Evolutionary conservation across 1,284 basidiomycete species (phyloP), one percentile per base, ranked within the genome.

Genomic region (Sanghuangporus baumii): DNA sequence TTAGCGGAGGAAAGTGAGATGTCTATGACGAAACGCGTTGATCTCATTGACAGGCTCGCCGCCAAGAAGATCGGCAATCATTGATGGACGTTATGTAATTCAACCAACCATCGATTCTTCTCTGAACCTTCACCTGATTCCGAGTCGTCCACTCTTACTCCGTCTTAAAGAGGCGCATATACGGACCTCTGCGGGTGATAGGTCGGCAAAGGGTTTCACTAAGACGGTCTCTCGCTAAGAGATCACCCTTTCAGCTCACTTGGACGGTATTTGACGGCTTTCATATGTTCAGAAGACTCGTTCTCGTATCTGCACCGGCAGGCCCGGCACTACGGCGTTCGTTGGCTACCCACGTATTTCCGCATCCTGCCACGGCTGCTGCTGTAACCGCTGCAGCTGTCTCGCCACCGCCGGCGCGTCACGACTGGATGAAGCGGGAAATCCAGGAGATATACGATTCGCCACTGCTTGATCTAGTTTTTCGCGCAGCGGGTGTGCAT

Each of bases 381-480:
- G 55, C 69, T 16, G 50, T 14, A 12, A 4, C 36, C 9, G 36
- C 31, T 26, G 40, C 34, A 36, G 57, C 71, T 5, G 64, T 74
- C 51, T 67, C 74, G 60, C 23, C 48, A 9, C 54, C 47, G 12
- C 62, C 50, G 18, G 75, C 79, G 46, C 79, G 83, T 26, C 79
- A 81, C 66, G 75, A 83, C 64, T 92, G 89, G 90, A 76, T 80
- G 38, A 86, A 81, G 69, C 75, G 81, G 37, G 89, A 94, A 72
- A 87, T 95, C 62, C 83, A 90, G 69, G 74, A 81, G 57, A 86
- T 94, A 57, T 95, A 91, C 70, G 83, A 94, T 70, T 81, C 79
- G 8, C 91, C 94, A 4, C 74, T 98, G 60, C 83, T 98, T 69
- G 91, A 94, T 60, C 87, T 95, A 63, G 87, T 96, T 65, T 96